A percentile compares a stretch with the other conserved stretches of the same genome.
Evolutionary conservation across 805 yeast genomes (phyloP).

Genomic region (Schizosaccharomyces osmophilus): DNA sequence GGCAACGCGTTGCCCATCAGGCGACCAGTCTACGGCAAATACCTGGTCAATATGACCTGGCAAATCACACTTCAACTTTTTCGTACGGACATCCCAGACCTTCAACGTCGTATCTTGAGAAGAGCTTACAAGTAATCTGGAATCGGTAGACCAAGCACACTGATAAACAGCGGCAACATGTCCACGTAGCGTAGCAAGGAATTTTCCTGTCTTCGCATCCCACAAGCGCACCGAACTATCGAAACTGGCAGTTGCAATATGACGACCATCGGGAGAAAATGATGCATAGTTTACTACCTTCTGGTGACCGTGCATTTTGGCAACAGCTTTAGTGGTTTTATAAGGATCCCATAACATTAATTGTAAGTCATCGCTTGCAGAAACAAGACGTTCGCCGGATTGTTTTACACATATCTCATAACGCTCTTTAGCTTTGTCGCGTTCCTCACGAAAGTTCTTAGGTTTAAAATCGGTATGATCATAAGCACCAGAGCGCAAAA

Average conservation of each 20-base stretch:
- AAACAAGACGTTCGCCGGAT: constrained; percentile 48
- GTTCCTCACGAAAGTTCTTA: constrained; percentile 11
- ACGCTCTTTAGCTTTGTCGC: constrained; percentile 28
- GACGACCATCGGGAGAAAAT: constrained; percentile 85
- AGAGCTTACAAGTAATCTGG: constrained; percentile 68
- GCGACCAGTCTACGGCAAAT: constrained; percentile 92
- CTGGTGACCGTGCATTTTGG: constrained; percentile 94
- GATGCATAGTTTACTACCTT: constrained; percentile 87
- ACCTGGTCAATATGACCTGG: constrained; percentile 96
- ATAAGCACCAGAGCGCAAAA: constrained; percentile 64
- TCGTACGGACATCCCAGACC: constrained; percentile 82
- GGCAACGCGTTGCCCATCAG: constrained; percentile 81
- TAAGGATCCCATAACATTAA: constrained; percentile 83
- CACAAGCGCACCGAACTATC: constrained; percentile 87
- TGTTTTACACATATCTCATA: constrained; percentile 38
- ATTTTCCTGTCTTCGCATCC: constrained; percentile 87
- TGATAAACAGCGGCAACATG: constrained; percentile 96
- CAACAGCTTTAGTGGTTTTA: constrained; percentile 54
- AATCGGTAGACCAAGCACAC: constrained; percentile 93
- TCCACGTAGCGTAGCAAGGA: constrained; percentile 73
- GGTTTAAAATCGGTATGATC: constrained; percentile 33
- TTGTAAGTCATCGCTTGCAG: constrained; percentile 92
- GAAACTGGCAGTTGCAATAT: constrained; percentile 75
- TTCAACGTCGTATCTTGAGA: constrained; percentile 88
- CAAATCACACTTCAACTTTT: constrained; percentile 61